A percentile compares a stretch with the other conserved stretches of the same genome.
Conservation (phyloP, 1,284 basidiomycete genomes). For the Sanghuangporus baumii region DNA sequence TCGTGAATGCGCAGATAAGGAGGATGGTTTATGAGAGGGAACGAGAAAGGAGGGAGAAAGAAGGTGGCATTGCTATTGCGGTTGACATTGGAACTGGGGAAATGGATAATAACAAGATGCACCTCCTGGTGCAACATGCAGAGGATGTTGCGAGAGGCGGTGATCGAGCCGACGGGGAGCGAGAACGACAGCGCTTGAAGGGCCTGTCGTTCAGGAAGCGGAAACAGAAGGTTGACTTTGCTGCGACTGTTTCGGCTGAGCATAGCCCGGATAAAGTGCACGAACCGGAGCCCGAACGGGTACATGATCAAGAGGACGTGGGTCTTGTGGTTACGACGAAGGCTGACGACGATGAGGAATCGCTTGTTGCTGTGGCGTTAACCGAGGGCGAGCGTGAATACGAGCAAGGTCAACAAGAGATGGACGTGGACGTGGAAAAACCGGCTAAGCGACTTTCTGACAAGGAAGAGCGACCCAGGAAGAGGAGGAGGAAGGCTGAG, state of each 20-base stretch:
- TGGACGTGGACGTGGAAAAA: neutral
- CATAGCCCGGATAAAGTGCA: neutral
- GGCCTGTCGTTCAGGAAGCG: slow-evolving; percentile 62
- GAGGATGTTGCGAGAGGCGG: slow-evolving; percentile 11
- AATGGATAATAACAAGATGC: slow-evolving; percentile 17
- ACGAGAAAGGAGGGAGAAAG: slow-evolving; percentile 31
- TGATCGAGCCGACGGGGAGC: slow-evolving; percentile 11
- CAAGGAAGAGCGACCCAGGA: slow-evolving; percentile 27
- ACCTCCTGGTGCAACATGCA: slow-evolving; percentile 24
- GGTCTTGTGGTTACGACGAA: slow-evolving; percentile 12
- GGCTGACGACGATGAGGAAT: slow-evolving; percentile 20
- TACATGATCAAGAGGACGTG: neutral
- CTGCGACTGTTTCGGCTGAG: neutral
- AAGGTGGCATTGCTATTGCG: neutral
- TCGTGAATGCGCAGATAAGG: slow-evolving; percentile 54
- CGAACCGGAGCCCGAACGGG: neutral
- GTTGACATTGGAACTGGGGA: neutral
- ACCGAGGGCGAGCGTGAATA: slow-evolving; percentile 29
- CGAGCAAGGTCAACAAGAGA: slow-evolving; percentile 21
- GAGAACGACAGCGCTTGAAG: slow-evolving; percentile 46
- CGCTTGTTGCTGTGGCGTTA: slow-evolving; percentile 32
- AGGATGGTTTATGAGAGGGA: slow-evolving; percentile 44
- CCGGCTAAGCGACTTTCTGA: slow-evolving; percentile 21
- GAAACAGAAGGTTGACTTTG: slow-evolving; percentile 35
- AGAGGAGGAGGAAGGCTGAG: neutral